Percentiles rank a stretch among this genome's conserved stretches.
Conservation (phyloP, 2,329 filamentous ascomycete species). For the Colletotrichum sp. region DNA sequence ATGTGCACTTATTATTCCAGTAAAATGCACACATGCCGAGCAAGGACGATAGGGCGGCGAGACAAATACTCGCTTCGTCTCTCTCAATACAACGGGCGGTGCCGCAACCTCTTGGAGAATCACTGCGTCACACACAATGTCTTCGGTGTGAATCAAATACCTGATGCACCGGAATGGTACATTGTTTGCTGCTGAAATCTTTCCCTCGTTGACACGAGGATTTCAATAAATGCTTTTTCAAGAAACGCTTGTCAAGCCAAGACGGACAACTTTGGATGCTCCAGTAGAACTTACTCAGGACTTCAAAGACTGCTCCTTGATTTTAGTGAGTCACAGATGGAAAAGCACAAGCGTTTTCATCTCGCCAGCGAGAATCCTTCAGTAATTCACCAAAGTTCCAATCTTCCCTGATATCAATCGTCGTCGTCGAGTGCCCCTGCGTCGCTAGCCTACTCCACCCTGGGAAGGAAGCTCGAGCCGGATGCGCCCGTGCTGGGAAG, state of each 20-base stretch:
- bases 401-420: not conserved
- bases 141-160: too few relatives aligned
- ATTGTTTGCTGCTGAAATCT: too few relatives aligned
- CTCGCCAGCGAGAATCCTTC: not conserved
- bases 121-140: too few relatives aligned
- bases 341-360: too few relatives aligned
- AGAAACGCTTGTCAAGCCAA: accelerated
- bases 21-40: accelerated
- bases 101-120: too few relatives aligned
- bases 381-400: not conserved
- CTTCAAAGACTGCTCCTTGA: not conserved
- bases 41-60: not conserved
- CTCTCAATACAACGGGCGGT: accelerated
- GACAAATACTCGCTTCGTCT: not conserved
- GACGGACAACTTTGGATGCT: not conserved
- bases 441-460: not conserved
- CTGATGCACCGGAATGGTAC: too few relatives aligned
- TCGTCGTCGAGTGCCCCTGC: not conserved
- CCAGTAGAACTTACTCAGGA: not conserved
- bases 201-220: too few relatives aligned
- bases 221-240: accelerated
- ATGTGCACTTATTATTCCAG: not conserved
- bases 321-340: not conserved
- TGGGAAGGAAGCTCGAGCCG: not conserved
- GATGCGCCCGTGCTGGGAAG: not conserved